Evolutionary conservation across 148 eudicot species (phyloP).

Genomic region (Silene latifolia): DNA sequence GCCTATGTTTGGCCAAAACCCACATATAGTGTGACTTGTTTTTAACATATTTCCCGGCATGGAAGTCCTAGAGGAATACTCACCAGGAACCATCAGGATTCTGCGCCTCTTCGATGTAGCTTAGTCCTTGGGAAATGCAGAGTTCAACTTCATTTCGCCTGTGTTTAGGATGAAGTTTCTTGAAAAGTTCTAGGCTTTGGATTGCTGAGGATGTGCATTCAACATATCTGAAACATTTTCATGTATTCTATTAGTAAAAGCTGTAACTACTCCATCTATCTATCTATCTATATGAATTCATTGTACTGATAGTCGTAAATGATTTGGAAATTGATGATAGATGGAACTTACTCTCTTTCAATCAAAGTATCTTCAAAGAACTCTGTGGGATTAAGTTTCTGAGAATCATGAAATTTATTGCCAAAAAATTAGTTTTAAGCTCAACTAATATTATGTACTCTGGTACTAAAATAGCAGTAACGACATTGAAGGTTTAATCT

Average conservation of each 20-base stretch:
- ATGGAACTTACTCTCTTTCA: slow-evolving; percentile 51
- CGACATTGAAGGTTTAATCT: background rate
- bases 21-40: background rate
- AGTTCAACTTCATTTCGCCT: slow-evolving; percentile 32
- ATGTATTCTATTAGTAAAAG: no score
- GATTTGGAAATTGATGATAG: background rate
- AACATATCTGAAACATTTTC: slow-evolving; percentile 26
- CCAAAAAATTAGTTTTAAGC: background rate
- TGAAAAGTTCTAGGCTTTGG: slow-evolving; percentile 38
- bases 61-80: background rate
- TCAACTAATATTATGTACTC: background rate
- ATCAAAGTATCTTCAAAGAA: slow-evolving; percentile 52
- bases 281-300: no score
- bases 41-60: background rate
- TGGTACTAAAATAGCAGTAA: background rate
- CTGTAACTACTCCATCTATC: no score
- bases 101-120: slow-evolving; percentile 38
- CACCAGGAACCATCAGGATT: slow-evolving; percentile 56
- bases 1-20: no score
- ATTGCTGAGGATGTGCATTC: slow-evolving; percentile 48
- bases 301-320: background rate
- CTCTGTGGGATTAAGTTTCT: slow-evolving; percentile 64
- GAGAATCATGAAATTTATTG: slow-evolving; percentile 11
- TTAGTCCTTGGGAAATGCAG: no score
- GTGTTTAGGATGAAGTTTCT: slow-evolving; percentile 37